Conservation (phyloP, 2,329 filamentous ascomycete species). For the Aspergillus tubingensis region DNA sequence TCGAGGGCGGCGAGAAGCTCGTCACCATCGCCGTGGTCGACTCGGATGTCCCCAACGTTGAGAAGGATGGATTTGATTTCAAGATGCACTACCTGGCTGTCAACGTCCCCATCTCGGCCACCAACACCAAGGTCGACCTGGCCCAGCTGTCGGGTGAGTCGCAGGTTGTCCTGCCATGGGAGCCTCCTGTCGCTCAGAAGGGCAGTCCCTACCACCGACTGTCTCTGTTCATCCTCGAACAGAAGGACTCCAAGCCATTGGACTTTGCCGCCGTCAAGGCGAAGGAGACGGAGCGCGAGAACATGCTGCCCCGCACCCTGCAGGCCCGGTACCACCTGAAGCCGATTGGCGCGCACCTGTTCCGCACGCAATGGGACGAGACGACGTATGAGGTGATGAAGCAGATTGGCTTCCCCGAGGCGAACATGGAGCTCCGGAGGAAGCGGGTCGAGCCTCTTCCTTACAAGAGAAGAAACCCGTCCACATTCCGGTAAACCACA, state of each 20-base stretch:
- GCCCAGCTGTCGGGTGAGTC: conserved; percentile 59
- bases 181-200: conserved; percentile 84
- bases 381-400: conserved; percentile 85
- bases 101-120: conserved; percentile 67
- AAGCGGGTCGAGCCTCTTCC: conserved; percentile 71
- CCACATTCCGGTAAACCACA: conserved; percentile 43
- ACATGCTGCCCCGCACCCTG: conserved; percentile 75
- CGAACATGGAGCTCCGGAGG: conserved; percentile 80
- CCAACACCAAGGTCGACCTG: conserved; percentile 64
- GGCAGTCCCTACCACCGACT: conserved; percentile 89
- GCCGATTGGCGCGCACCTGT: conserved; percentile 81
- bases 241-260: conserved; percentile 62
- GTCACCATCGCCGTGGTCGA: conserved; percentile 86
- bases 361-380: conserved; percentile 88
- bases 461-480: conserved; percentile 61
- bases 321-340: conserved; percentile 67
- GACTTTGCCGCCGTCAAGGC: conserved; percentile 61
- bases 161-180: conserved; percentile 76
- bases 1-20: conserved; percentile 76
- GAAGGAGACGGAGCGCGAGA: conserved; percentile 57
- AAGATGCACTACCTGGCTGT: conserved; percentile 85
- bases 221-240: conserved; percentile 79
- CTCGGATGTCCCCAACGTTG: conserved; percentile 80
- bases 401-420: conserved; percentile 71
- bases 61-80: conserved; percentile 73